Conservation (phyloP, 2,329 filamentous ascomycete genomes). For the Arachnopeziza araneosa region DNA sequence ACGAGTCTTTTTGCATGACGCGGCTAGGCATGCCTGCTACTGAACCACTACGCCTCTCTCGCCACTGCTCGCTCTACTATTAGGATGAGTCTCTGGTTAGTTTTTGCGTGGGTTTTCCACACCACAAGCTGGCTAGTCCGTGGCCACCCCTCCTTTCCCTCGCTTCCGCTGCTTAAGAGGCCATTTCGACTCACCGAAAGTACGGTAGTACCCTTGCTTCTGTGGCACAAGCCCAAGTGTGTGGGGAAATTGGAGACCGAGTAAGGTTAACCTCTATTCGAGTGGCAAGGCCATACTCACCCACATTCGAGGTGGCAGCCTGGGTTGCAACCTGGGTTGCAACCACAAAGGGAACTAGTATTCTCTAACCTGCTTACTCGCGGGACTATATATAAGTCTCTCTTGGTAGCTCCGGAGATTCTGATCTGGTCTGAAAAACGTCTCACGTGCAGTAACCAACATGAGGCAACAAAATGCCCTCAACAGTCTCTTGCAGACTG, state of each 20-base stretch:
- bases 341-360: not conserved
- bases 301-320: not conserved
- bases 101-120: too few relatives aligned
- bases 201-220: not conserved
- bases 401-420: not conserved
- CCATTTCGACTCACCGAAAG: not conserved
- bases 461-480: conserved; percentile 16
- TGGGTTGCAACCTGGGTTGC: not conserved
- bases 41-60: too few relatives aligned
- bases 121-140: too few relatives aligned
- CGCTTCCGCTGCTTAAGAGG: too few relatives aligned
- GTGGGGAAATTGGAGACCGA: not conserved
- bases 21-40: too few relatives aligned
- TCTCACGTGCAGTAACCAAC: not conserved
- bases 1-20: too few relatives aligned
- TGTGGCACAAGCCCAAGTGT: not conserved
- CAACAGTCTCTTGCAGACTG: conserved; percentile 13
- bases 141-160: too few relatives aligned
- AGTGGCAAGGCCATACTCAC: not conserved
- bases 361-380: not conserved
- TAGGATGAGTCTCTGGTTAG: too few relatives aligned
- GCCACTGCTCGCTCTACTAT: too few relatives aligned
- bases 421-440: not conserved
- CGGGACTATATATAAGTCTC: not conserved
- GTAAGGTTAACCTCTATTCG: not conserved